A percentile compares a stretch with the other conserved stretches of the same genome.
Evolutionary conservation across 1,139 yeast genomes (phyloP).

Genomic region (Diutina ranongensis): DNA sequence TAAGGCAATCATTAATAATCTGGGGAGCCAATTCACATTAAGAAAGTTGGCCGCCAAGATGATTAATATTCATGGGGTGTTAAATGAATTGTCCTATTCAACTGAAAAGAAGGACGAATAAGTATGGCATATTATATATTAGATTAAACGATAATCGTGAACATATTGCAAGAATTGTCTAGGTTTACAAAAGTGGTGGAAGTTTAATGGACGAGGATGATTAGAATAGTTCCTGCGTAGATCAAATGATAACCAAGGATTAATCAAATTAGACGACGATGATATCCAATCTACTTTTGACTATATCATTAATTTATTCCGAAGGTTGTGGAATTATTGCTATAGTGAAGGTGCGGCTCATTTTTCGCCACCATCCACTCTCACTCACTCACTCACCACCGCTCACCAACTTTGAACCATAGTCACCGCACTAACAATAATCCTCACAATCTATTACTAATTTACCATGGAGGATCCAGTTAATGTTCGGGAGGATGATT

Average conservation of each 20-base stretch:
- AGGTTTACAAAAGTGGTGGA: too few relatives aligned
- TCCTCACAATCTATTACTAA: background rate
- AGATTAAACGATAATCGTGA: too few relatives aligned
- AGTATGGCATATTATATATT: too few relatives aligned
- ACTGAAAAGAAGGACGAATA: constrained; percentile 9
- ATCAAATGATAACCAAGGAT: too few relatives aligned
- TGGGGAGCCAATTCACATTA: constrained; percentile 19
- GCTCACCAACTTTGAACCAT: too few relatives aligned
- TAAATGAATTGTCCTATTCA: constrained; percentile 28
- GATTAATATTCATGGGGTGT: constrained; percentile 28
- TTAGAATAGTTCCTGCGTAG: too few relatives aligned
- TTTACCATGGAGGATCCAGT: constrained; percentile 4
- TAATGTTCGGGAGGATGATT: constrained; percentile 28
- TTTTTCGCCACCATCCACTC: background rate
- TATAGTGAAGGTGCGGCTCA: background rate
- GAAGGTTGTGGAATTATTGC: background rate
- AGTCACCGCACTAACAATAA: too few relatives aligned
- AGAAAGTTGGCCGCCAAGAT: constrained; percentile 28
- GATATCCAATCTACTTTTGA: too few relatives aligned
- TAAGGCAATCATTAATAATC: constrained; percentile 26
- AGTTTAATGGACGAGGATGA: too few relatives aligned
- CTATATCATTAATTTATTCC: too few relatives aligned
- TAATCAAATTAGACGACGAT: too few relatives aligned
- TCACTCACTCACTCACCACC: background rate
- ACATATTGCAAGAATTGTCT: too few relatives aligned